Percentiles rank a stretch among this genome's conserved stretches.
These are phyloP conservation scores for Nakazawaea ishiwadae DNA, from an alignment of 805 yeast species.

Conservation along the genomic window DNA sequence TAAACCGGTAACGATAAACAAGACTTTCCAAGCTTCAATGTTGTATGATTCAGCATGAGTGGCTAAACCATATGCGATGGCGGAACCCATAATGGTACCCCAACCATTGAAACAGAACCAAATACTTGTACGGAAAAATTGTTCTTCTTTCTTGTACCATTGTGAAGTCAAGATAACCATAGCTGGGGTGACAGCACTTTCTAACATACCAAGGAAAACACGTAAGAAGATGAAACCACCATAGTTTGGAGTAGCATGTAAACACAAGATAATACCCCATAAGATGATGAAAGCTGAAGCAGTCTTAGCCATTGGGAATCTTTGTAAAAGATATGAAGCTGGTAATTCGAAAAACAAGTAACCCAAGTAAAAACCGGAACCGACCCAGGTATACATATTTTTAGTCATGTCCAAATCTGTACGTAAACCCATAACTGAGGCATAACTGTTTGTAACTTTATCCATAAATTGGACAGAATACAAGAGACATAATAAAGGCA, in stretches of 20 bases:
- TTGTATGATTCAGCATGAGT: constrained; percentile 30
- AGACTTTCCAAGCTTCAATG: constrained; percentile 52
- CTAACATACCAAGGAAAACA: constrained; percentile 43
- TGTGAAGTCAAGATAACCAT: constrained; percentile 49
- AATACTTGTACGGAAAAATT: constrained; percentile 33
- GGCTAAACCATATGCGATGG: constrained; percentile 47
- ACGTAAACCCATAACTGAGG: constrained; percentile 34
- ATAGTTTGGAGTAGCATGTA: constrained; percentile 29
- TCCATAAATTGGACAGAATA: constrained; percentile 56
- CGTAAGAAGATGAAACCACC: constrained; percentile 41
- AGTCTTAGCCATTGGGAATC: constrained; percentile 32
- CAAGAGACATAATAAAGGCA: constrained; percentile 44
- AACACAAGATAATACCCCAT: constrained; percentile 32
- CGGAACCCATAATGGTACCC: constrained; percentile 40
- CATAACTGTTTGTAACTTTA: constrained; percentile 39
- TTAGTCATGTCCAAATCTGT: constrained; percentile 32
- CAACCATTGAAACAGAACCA: constrained; percentile 38
- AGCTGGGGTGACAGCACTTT: constrained; percentile 49
- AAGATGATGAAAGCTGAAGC: constrained; percentile 25
- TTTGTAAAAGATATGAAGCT: constrained; percentile 33
- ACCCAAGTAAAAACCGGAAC: constrained; percentile 33
- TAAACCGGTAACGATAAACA: constrained; percentile 55
- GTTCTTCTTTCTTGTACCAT: constrained; percentile 46
- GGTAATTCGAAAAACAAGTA: constrained; percentile 29
- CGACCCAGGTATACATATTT: constrained; percentile 28